Percentiles rank a stretch among this genome's conserved stretches.
phyloP scores from a whole-genome alignment of 495 filamentous ascomycete species.

The Penicillium atrosanguineum region DNA sequence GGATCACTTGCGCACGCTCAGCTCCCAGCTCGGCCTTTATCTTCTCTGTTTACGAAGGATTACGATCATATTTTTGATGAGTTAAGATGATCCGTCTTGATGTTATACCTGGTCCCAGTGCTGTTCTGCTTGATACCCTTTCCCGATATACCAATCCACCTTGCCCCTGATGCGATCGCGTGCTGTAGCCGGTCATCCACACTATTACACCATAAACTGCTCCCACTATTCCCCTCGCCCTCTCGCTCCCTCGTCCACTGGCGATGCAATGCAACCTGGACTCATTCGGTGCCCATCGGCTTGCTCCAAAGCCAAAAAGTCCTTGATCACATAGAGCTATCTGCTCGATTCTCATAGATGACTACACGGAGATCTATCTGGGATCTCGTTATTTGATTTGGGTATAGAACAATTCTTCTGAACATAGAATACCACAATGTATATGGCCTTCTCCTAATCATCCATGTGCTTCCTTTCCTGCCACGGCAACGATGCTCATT shows the following conservation, averaged over 20 bases:
- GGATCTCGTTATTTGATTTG: background rate
- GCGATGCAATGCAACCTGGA: background rate
- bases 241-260: background rate
- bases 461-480: constrained; percentile 1
- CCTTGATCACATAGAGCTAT: background rate
- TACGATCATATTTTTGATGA: constrained; percentile 64
- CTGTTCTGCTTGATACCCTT: background rate
- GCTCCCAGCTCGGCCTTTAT: constrained; percentile 97
- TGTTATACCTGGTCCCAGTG: background rate
- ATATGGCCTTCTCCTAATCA: background rate
- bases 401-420: background rate
- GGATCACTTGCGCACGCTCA: constrained; percentile 82
- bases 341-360: background rate
- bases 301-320: background rate
- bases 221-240: background rate
- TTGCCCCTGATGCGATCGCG: no score
- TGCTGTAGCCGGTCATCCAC: background rate
- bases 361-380: background rate
- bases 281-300: background rate
- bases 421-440: background rate
- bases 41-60: constrained; percentile 85
- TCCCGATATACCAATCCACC: background rate
- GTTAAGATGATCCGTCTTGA: background rate
- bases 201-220: no score
- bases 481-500: constrained; percentile 61